phyloP scores from a whole-genome alignment of 1,139 yeast genomes.

The Kodamaea ohmeri region DNA sequence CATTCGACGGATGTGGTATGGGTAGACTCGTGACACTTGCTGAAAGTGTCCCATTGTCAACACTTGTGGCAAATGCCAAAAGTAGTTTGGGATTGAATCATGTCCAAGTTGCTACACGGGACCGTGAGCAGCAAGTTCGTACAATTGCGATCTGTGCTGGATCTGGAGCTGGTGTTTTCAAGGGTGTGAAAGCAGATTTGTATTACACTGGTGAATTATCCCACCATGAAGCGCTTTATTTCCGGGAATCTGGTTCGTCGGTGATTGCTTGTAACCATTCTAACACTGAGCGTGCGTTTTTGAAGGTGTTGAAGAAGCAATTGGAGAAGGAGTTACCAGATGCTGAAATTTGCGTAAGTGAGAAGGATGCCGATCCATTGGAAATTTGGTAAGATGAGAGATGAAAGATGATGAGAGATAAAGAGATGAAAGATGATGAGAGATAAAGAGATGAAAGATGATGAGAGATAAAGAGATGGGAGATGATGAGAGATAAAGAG shows the following conservation, averaged over 20 bases:
- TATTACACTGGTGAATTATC: constrained; percentile 90
- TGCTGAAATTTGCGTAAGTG: constrained; percentile 46
- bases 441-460: neutral
- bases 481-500: too few relatives aligned
- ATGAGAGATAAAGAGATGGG: too few relatives aligned
- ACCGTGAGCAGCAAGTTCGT: constrained; percentile 31
- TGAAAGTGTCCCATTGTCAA: constrained; percentile 40
- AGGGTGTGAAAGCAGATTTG: constrained; percentile 68
- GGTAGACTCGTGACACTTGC: constrained; percentile 67
- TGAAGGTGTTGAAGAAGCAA: constrained; percentile 48
- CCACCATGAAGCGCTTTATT: constrained; percentile 81
- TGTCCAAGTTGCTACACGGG: constrained; percentile 60
- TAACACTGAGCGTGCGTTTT: constrained; percentile 87
- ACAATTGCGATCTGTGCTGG: constrained; percentile 94
- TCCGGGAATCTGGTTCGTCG: constrained; percentile 68
- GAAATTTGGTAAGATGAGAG: constrained; percentile 17
- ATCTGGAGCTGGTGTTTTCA: constrained; percentile 74
- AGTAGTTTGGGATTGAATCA: constrained; percentile 46
- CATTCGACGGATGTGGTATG: constrained; percentile 63
- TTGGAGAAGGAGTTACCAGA: constrained; percentile 47
- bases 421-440: neutral
- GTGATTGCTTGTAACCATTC: constrained; percentile 84
- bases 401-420: neutral
- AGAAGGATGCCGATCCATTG: constrained; percentile 57
- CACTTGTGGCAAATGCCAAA: constrained; percentile 57